Percentiles rank a stretch among this genome's conserved stretches.
These are phyloP conservation scores for Erodium chrysanthum DNA, from an alignment of 441 rosid species.

Conservation along the genomic window DNA sequence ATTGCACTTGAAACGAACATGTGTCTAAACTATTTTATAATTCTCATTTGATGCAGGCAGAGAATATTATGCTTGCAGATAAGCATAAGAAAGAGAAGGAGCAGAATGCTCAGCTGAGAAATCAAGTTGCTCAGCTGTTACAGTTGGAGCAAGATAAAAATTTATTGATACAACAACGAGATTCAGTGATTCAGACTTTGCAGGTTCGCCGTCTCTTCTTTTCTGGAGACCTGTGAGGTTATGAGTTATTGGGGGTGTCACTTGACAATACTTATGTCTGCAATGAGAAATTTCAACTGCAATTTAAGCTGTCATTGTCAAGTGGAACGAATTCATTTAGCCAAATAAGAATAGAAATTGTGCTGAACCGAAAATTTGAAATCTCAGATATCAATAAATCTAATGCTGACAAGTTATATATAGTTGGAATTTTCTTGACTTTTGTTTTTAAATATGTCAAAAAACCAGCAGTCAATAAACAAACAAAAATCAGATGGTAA, in stretches of 20 bases:
- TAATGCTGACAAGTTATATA: background rate
- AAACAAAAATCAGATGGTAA: background rate
- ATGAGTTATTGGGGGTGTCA: background rate
- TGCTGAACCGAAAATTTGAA: background rate
- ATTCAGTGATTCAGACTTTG: constrained; percentile 66
- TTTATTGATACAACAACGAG: constrained; percentile 57
- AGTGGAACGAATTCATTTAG: background rate
- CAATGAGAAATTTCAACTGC: background rate
- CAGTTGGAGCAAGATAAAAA: constrained; percentile 70
- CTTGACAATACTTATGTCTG: background rate
- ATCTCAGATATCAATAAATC: background rate
- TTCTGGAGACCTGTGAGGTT: background rate
- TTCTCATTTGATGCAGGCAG: constrained; percentile 51
- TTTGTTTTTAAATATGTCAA: no score
- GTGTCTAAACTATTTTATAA: constrained; percentile 16
- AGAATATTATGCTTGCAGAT: constrained; percentile 69
- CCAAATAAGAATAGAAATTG: background rate
- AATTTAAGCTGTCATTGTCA: background rate
- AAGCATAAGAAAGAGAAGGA: constrained; percentile 75
- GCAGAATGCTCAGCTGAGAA: constrained; percentile 70
- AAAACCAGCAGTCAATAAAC: background rate
- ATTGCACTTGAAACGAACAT: constrained; percentile 11
- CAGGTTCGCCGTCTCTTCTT: constrained; percentile 44
- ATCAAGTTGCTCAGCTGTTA: constrained; percentile 64
- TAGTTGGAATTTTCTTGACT: background rate